phyloP scores from a whole-genome alignment of 768 basidiomycete species.

The Dentipellis sp. region DNA sequence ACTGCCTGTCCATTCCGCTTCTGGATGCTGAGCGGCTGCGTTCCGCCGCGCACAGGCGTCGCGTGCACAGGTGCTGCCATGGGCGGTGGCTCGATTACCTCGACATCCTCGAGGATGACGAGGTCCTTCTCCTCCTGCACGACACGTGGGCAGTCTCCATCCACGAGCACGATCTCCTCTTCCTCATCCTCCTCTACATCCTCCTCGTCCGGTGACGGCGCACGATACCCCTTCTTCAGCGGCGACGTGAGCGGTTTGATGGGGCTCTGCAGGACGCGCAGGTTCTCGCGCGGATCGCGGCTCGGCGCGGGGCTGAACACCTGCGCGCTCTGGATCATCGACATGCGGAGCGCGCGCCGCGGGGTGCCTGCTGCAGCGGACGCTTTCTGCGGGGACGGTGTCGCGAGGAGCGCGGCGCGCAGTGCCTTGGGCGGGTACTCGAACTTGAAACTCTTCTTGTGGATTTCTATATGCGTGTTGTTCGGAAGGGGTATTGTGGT shows the following conservation, averaged over 20 bases:
- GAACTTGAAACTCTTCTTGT: constrained; percentile 63
- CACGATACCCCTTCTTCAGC: constrained; percentile 10
- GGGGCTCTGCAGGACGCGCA: constrained; percentile 54
- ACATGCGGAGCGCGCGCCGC: constrained; percentile 47
- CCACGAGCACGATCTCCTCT: constrained; percentile 43
- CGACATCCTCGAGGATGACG: constrained; percentile 64
- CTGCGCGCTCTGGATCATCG: constrained; percentile 68
- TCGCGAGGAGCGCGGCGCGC: constrained; percentile 40
- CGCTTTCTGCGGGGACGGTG: constrained; percentile 3
- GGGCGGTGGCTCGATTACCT: constrained; percentile 18
- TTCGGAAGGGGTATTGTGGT: constrained; percentile 58
- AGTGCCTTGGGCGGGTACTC: constrained; percentile 68
- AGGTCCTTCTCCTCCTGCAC: constrained; percentile 64
- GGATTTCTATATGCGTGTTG: constrained; percentile 58
- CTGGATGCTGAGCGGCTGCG: constrained; percentile 4
- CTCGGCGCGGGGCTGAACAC: constrained; percentile 64
- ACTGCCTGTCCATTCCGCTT: constrained; percentile 1
- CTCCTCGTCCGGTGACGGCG: constrained; percentile 14
- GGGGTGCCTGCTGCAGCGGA: constrained; percentile 20
- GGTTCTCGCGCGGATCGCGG: constrained; percentile 49
- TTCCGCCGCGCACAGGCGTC: background rate
- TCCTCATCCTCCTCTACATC: constrained; percentile 36
- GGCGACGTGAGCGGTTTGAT: constrained; percentile 21
- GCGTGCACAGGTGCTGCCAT: background rate
- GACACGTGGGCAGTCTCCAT: constrained; percentile 57